Conservation (phyloP, 1,284 basidiomycete genomes). For the Sporisorium reilianum region DNA sequence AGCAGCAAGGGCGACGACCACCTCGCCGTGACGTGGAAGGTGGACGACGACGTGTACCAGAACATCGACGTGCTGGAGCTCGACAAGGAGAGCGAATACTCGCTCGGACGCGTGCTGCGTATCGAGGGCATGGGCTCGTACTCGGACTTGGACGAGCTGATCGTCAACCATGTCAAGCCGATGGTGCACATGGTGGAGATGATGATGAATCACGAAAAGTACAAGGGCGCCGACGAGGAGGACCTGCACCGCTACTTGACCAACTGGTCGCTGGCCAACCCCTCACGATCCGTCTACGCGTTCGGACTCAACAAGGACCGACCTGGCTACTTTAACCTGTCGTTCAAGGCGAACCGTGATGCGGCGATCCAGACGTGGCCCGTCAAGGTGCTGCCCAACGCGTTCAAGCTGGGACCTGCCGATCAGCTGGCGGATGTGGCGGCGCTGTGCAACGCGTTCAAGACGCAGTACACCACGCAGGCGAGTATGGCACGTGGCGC, state of each 20-base stretch:
- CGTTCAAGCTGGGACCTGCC: conserved; percentile 66
- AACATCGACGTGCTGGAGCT: conserved; percentile 95
- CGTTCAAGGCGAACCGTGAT: conserved; percentile 83
- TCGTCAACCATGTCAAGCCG: conserved; percentile 96
- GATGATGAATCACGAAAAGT: conserved; percentile 95
- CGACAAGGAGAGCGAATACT: conserved; percentile 77
- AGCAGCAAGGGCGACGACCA: conserved; percentile 94
- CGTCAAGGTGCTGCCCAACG: conserved; percentile 67
- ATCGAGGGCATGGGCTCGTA: conserved; percentile 85
- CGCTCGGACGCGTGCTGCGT: conserved; percentile 79
- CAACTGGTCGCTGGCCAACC: conserved; percentile 81
- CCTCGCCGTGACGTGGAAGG: conserved; percentile 98
- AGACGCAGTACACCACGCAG: conserved; percentile 68
- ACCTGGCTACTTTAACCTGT: conserved; percentile 92
- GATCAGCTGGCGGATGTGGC: conserved; percentile 65
- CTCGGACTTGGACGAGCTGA: conserved; percentile 95
- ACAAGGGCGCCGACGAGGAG: conserved; percentile 87
- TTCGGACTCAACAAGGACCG: conserved; percentile 90
- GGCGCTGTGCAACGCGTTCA: conserved; percentile 67
- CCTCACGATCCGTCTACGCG: conserved; percentile 92
- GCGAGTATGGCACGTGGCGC: conserved; percentile 55
- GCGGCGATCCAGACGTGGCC: conserved; percentile 68
- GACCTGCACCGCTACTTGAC: conserved; percentile 73
- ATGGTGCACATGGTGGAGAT: conserved; percentile 95
- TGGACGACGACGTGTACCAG: conserved; percentile 94